Evolutionary conservation across 306 rosid species (phyloP).

Genomic region (Acacia melanoxylon): DNA sequence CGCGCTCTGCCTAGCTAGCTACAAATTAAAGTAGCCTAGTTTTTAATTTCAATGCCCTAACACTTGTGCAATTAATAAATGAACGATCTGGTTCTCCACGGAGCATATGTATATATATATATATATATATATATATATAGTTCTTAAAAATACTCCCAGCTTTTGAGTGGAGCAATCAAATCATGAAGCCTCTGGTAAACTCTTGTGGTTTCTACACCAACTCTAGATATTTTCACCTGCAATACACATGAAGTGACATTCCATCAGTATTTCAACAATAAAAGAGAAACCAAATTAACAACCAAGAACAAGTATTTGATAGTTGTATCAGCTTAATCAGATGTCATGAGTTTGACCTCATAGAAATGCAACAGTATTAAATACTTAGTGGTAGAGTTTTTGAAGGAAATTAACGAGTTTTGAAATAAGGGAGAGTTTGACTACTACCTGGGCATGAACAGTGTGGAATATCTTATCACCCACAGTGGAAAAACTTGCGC

Average conservation of each 20-base stretch:
- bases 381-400: too few relatives aligned
- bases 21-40: background rate
- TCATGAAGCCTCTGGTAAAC: conserved; percentile 54
- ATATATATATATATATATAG: too few relatives aligned
- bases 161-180: conserved; percentile 33
- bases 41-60: background rate
- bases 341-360: too few relatives aligned
- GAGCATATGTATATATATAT: background rate
- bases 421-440: background rate
- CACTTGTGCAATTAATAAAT: background rate
- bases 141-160: conserved; percentile 22
- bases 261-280: background rate
- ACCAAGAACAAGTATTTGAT: too few relatives aligned
- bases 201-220: conserved; percentile 66
- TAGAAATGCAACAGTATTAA: too few relatives aligned
- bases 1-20: background rate
- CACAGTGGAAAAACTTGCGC: conserved; percentile 42
- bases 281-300: background rate
- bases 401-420: background rate
- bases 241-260: background rate
- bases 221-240: conserved; percentile 65
- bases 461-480: conserved; percentile 54
- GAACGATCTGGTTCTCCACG: background rate
- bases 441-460: conserved; percentile 65
- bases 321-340: too few relatives aligned